These are phyloP conservation scores for Globisporangium nunn DNA, from an alignment of 352 stramenopile genomes.

Conservation along the genomic window DNA sequence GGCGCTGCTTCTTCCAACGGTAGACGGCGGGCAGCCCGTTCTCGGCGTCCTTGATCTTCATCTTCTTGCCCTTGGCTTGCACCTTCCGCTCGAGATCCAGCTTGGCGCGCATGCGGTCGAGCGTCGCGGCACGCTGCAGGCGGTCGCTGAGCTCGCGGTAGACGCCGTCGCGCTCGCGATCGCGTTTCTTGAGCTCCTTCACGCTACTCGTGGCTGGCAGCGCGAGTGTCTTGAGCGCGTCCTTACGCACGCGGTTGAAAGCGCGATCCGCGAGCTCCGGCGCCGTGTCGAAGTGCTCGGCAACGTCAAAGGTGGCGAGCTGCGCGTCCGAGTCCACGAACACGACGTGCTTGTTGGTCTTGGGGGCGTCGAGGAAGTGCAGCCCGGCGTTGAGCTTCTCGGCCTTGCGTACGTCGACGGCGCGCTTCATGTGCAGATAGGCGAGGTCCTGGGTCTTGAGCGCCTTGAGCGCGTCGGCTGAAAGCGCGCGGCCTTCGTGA, in stretches of 20 bases:
- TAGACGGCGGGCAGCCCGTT: constrained; percentile 75
- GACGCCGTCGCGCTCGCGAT: constrained; percentile 49
- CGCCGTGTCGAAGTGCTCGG: constrained; percentile 88
- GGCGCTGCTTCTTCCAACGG: constrained; percentile 84
- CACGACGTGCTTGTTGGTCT: constrained; percentile 89
- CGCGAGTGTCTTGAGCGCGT: constrained; percentile 38
- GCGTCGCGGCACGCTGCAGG: constrained; percentile 57
- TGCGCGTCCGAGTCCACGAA: constrained; percentile 89
- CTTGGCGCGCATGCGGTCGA: constrained; percentile 63
- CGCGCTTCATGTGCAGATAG: constrained; percentile 90
- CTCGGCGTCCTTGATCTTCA: constrained; percentile 69
- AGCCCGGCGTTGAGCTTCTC: constrained; percentile 70
- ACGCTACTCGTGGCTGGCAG: constrained; percentile 22
- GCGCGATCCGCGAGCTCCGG: constrained; percentile 61
- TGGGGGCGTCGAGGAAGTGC: constrained; percentile 73
- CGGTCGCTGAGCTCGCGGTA: constrained; percentile 68
- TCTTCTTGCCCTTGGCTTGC: constrained; percentile 77
- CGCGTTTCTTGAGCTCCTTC: constrained; percentile 46
- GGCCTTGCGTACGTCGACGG: constrained; percentile 68
- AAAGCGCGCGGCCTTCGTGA: constrained; percentile 41
- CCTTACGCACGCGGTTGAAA: constrained; percentile 70
- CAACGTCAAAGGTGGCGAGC: constrained; percentile 84
- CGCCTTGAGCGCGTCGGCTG: constrained; percentile 73
- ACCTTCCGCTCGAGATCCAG: constrained; percentile 82
- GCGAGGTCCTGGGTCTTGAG: constrained; percentile 97